Conservation (phyloP, 345 rosid genomes). For the Ailanthus altissimus region DNA sequence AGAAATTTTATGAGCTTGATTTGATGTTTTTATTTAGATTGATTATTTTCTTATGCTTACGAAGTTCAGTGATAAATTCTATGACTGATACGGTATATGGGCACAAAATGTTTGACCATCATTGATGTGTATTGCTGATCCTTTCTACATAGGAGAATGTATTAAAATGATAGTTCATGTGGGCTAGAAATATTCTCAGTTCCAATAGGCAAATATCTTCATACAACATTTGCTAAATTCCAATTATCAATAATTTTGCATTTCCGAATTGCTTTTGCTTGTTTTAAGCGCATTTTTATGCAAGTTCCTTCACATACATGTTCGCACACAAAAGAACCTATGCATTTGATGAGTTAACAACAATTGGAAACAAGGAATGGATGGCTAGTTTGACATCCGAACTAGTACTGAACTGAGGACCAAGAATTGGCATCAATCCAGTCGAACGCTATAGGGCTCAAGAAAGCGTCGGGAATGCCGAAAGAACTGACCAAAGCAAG, state of each 20-base stretch:
- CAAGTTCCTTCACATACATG: background rate
- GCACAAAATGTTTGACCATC: background rate
- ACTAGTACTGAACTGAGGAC: slow-evolving; percentile 52
- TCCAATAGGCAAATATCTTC: too few relatives aligned
- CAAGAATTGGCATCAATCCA: slow-evolving; percentile 90
- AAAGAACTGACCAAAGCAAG: slow-evolving; percentile 75
- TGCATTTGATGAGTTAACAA: background rate
- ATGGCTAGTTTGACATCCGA: background rate
- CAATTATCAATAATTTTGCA: too few relatives aligned
- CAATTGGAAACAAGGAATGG: too few relatives aligned
- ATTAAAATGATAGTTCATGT: background rate
- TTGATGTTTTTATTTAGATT: too few relatives aligned
- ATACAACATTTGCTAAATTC: too few relatives aligned
- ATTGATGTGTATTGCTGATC: background rate
- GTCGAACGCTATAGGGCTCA: slow-evolving; percentile 83
- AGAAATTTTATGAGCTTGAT: too few relatives aligned
- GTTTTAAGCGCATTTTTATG: background rate
- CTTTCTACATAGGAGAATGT: too few relatives aligned
- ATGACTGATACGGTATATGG: too few relatives aligned
- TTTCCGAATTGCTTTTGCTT: too few relatives aligned
- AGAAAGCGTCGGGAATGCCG: slow-evolving; percentile 75
- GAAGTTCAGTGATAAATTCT: too few relatives aligned
- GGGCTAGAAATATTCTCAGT: background rate
- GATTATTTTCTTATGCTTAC: too few relatives aligned
- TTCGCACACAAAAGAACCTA: background rate